Percentiles rank a stretch among this genome's conserved stretches.
Conservation (phyloP, 805 yeast genomes). For the Wickerhamomyces chambardii region DNA sequence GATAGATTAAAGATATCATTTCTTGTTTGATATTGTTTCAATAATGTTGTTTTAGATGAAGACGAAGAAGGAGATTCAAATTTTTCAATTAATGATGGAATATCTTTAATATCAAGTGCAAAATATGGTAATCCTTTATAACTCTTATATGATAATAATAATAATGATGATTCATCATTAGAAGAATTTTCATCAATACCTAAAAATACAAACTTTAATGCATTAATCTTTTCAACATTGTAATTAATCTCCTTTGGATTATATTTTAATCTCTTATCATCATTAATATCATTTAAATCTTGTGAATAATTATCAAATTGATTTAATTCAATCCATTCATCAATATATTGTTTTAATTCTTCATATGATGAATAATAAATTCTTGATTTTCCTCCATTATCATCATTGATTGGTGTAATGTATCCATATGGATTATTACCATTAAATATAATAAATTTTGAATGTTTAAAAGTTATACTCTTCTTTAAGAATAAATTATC, state of each 20-base stretch:
- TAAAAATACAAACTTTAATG: constrained; percentile 33
- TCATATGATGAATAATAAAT: constrained; percentile 9
- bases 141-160: constrained; percentile 27
- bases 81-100: background rate
- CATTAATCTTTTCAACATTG: constrained; percentile 16
- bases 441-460: constrained; percentile 30
- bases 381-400: too few species aligned
- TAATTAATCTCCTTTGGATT: too few species aligned
- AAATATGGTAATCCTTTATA: constrained; percentile 57
- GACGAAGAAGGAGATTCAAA: too few species aligned
- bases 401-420: background rate
- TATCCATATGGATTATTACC: constrained; percentile 16
- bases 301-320: background rate
- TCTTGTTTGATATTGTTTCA: background rate
- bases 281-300: too few species aligned
- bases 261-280: too few species aligned
- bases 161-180: background rate
- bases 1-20: constrained; percentile 13
- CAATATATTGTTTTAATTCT: constrained; percentile 5
- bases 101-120: constrained; percentile 41
- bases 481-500: constrained; percentile 36
- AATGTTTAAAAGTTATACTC: constrained; percentile 28
- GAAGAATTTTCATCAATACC: constrained; percentile 36
- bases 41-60: background rate
- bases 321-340: constrained; percentile 6